Base-by-base conservation (phyloP, 805 yeast genomes). In the Metschnikowia peoriensis region DNA sequence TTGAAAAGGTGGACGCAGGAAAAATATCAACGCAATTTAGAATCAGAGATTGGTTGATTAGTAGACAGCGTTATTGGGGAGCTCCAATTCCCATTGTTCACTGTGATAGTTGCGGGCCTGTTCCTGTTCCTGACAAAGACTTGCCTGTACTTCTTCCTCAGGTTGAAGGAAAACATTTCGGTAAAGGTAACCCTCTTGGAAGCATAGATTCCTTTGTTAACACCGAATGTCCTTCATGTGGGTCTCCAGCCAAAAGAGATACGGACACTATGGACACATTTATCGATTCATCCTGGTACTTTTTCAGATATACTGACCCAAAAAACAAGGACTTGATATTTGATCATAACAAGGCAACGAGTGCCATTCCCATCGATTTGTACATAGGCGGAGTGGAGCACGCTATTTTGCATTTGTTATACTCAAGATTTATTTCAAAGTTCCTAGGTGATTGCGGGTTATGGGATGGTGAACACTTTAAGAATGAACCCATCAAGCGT, bases 201-300 rank as follows among this genome's bases (percentile, higher is more conserved):
- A 77, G 81, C 22, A 73, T 85, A 47, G 79, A 79, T 0, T 86
- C 83, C 16, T 93, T 90, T 75, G 84, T 84, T 8, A 76, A 88
- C 54, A 82, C 87, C 1, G 67, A 73, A 32, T 94, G 99, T 67
- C 99, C 99, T 7, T 77, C 80, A 0, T 94, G 99, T 72, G 84
- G 84, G 3, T 73, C 75, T 1, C 65, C 68, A 11, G 96, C 97
- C 0, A 83, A 80, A 51, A 79, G 99, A 61, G 99, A 94, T 58
- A 89, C 98, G 0, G 99, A 94, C 64, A 94, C 99, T 0, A 93
- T 94, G 99, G 99, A 94, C 65, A 94, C 99, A 0, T 94, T 94
- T 64, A 93, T 94, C 83, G 99, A 94, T 69, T 88, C 96, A 15
- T 91, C 97, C 3, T 94, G 99, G 99, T 94, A 94, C 68, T 89